Base-by-base conservation (phyloP, 495 filamentous ascomycete genomes). In the Penicillium egyptiacum region DNA sequence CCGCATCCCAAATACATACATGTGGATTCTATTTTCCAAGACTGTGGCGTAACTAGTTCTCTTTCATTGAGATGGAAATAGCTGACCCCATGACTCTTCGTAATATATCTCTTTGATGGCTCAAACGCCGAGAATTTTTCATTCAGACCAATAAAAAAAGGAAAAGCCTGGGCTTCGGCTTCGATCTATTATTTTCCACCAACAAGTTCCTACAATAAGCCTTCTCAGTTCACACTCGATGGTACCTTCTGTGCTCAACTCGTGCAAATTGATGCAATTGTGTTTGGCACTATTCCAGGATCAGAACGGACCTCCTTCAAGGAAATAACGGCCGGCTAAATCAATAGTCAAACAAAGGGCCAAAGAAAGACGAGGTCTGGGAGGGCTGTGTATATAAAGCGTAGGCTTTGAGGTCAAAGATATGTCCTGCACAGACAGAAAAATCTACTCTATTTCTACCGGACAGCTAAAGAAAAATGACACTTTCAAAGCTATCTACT, bases 401-500 rank as follows among this genome's bases (percentile, higher is more conserved):
- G 19, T 0, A 50, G 12, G 5, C n/a, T 2, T 14, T 14, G 8
- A 4, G 19, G 17, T 31, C n/a, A 20, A 48, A 11, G 11, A 19
- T 20, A 31, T 48, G 1, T 20, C n/a, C 11, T 2, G 12, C 7
- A 28, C 23, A 48, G 26, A 48, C 28, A 48, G 17, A 14, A 31
- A 31, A 3, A 44, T 44, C 12, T 12, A 46, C 8, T 35, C 16
- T n/a, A n/a, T n/a, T n/a, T n/a, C n/a, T n/a, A 12, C 16, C 9
- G 7, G n/a, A 39, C 25, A 28, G 4, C 7, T 22, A 19, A 1
- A 26, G 0, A 39, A 61, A 46, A 37, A 73, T 73, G 70, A 14
- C 62, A 37, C 43, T 70, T 30, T 67, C 64, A 25, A 71, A 73
- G 57, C 48, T 70, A 22, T 54, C 65, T 44, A 23, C 58, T 17